Evolutionary conservation across 805 yeast genomes (phyloP).

Genomic region (Maudiozyma bulderi): DNA sequence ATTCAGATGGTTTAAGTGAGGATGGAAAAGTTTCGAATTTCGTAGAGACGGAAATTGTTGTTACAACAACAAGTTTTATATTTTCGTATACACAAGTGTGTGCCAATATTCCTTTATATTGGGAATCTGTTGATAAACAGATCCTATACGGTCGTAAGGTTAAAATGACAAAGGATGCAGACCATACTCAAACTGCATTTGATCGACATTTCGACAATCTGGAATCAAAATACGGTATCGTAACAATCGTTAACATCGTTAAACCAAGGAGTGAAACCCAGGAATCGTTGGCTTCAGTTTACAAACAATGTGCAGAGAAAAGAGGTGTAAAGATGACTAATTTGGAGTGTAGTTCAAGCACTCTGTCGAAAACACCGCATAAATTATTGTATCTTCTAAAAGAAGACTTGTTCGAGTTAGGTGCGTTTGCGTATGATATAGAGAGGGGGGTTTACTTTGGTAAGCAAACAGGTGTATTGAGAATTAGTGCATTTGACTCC

Average conservation of each 20-base stretch:
- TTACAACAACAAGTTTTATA: conserved; percentile 39
- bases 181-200: conserved; percentile 81
- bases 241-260: conserved; percentile 71
- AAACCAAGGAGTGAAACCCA: conserved; percentile 59
- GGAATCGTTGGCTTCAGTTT: conserved; percentile 53
- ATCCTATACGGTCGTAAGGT: conserved; percentile 75
- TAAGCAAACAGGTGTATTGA: conserved; percentile 82
- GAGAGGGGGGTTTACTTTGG: conserved; percentile 49
- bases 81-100: conserved; percentile 77
- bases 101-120: conserved; percentile 89
- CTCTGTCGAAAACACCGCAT: conserved; percentile 30
- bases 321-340: conserved; percentile 30
- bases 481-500: conserved; percentile 86
- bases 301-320: conserved; percentile 40
- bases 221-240: conserved; percentile 69
- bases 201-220: conserved; percentile 69
- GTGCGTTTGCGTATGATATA: conserved; percentile 71
- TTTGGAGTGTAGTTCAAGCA: conserved; percentile 30
- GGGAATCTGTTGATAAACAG: conserved; percentile 71
- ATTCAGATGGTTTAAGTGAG: conserved; percentile 82
- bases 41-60: conserved; percentile 80
- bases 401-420: conserved; percentile 66
- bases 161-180: conserved; percentile 64
- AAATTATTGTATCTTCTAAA: conserved; percentile 44
- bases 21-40: conserved; percentile 88